A percentile compares a stretch with the other conserved stretches of the same genome.
These are phyloP conservation scores for Sicyos baderoa DNA, from an alignment of 306 rosid genomes.

Conservation along the genomic window DNA sequence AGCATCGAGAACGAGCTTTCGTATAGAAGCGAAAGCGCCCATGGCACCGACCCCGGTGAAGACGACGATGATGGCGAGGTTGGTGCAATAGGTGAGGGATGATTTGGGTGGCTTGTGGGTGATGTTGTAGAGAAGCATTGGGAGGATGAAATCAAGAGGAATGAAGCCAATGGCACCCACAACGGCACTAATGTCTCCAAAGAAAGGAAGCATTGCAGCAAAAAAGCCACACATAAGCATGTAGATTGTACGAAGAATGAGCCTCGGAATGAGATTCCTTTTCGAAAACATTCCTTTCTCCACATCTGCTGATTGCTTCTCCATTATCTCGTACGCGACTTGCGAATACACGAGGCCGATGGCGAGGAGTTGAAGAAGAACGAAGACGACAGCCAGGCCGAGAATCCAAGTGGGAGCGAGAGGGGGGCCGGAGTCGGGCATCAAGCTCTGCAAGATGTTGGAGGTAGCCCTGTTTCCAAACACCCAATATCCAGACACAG, in stretches of 20 bases:
- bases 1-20: conserved; percentile 64
- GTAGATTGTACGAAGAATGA: conserved; percentile 42
- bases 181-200: conserved; percentile 58
- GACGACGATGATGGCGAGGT: conserved; percentile 36
- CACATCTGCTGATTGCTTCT: conserved; percentile 46
- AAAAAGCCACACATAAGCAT: conserved; percentile 18
- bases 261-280: conserved; percentile 57
- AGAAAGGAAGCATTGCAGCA: conserved; percentile 84
- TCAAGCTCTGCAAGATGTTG: conserved; percentile 40
- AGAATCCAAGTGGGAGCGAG: conserved; percentile 62
- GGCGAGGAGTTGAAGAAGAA: conserved; percentile 56
- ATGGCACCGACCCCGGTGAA: conserved; percentile 49
- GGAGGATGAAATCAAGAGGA: conserved; percentile 74
- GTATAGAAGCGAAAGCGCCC: conserved; percentile 59
- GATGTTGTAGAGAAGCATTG: conserved; percentile 51
- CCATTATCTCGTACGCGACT: conserved; percentile 65
- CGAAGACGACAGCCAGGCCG: conserved; percentile 53
- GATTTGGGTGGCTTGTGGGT: conserved; percentile 66
- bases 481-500: conserved; percentile 76
- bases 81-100: conserved; percentile 47
- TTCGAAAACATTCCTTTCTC: conserved; percentile 35
- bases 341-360: conserved; percentile 74
- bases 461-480: conserved; percentile 59
- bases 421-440: conserved; percentile 42
- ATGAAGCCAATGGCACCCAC: conserved; percentile 82